These are phyloP conservation scores for Discostella pseudostelligera DNA, from an alignment of 108 stramenopile species.

Conservation along the genomic window DNA sequence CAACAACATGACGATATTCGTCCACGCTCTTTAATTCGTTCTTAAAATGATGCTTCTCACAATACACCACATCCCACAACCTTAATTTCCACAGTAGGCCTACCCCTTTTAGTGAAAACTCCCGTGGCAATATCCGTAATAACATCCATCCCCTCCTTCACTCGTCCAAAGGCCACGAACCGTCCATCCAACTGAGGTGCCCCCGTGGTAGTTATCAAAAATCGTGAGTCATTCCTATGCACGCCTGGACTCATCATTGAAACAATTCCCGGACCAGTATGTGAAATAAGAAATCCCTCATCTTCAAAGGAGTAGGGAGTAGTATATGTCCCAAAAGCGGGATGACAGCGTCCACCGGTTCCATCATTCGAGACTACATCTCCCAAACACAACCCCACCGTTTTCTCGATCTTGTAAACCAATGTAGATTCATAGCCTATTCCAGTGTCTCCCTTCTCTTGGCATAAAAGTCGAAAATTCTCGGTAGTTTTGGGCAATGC, in stretches of 20 bases:
- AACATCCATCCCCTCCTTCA: constrained; percentile 68
- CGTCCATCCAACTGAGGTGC: constrained; percentile 86
- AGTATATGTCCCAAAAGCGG: constrained; percentile 15
- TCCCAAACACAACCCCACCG: constrained; percentile 68
- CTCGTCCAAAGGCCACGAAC: constrained; percentile 77
- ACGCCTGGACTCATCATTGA: constrained; percentile 77
- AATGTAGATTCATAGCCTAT: constrained; percentile 50
- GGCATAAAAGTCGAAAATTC: constrained; percentile 59
- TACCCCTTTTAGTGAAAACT: constrained; percentile 70
- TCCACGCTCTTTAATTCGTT: no score
- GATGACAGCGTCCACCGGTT: constrained; percentile 35
- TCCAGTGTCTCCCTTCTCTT: constrained; percentile 24
- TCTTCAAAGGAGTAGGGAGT: constrained; percentile 36
- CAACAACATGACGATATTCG: no score
- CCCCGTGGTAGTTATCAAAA: constrained; percentile 58
- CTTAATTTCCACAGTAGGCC: constrained; percentile 60
- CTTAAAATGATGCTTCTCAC: not conserved
- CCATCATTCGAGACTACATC: constrained; percentile 52
- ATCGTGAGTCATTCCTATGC: constrained; percentile 76
- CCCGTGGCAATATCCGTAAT: constrained; percentile 57
- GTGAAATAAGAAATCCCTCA: constrained; percentile 35
- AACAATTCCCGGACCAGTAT: constrained; percentile 56
- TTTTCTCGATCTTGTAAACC: constrained; percentile 72
- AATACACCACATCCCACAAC: constrained; percentile 60
- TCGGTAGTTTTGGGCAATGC: constrained; percentile 65